Base-by-base conservation (phyloP, 441 rosid genomes). In the Syzygium malaccense region DNA sequence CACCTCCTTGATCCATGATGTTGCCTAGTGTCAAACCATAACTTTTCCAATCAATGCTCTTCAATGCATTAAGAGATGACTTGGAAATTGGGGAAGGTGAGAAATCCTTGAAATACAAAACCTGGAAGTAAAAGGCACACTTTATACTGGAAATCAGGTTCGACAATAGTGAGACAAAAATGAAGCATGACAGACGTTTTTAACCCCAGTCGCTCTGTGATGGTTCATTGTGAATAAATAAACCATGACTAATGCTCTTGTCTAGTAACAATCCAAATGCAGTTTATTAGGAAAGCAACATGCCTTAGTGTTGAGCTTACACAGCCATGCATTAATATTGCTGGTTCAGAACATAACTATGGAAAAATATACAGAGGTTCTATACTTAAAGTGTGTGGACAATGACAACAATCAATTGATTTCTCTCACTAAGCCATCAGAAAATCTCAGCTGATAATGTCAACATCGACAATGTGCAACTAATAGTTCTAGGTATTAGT, bases 21-120 rank as follows among this genome's bases (percentile, higher is more conserved):
- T 86, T 94, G 57, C 87, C 90, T 88, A 96, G 89, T 58, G 88
- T 89, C 94, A 98, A 92, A 88, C 98, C 99, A 86, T 96, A 98
- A 89, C 93, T 94, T 93, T 93, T 95, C 99, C 99, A 98, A 89
- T 96, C 95, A 86, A 95, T 88, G 92, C 94, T 91, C 89, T 91
- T 90, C 90, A 98, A 88, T 80, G 95, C 98, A 54, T 86, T 94
- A 85, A 94, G 90, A 87, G 93, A 91, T 88, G 93, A 87, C 66
- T 90, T 90, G 86, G 95, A 89, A 86, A 94, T 87, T 55, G 95
- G 87, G 90, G 92, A 91, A 87, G 95, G 96, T 32, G 90, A 91
- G 93, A 94, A 98, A 91, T 96, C 95, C 85, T 95, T 92, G 26
- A 96, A 96, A 89, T 93, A 94, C 91, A 96, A 66, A 89, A 96